These are phyloP conservation scores for Puccinia horiana DNA, from an alignment of 1,284 basidiomycete species.

Conservation along the genomic window DNA sequence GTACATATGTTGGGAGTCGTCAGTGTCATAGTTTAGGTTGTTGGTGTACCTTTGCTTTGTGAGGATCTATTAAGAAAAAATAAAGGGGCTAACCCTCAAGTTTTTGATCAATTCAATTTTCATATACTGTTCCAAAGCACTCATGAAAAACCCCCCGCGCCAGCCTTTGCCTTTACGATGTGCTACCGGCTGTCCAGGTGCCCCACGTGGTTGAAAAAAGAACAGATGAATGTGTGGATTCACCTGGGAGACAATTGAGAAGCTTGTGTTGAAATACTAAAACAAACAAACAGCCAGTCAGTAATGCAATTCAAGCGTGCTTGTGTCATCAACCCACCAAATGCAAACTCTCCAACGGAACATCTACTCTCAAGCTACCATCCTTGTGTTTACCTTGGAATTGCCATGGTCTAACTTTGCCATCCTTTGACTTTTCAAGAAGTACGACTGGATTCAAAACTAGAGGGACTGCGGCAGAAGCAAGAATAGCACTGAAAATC, in stretches of 20 bases:
- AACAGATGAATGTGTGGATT: conserved; percentile 99
- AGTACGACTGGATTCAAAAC: conserved; percentile 68
- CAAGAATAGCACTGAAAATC: conserved; percentile 68
- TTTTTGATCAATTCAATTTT: conserved; percentile 94
- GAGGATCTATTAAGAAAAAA: too few species aligned
- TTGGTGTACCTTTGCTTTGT: too few species aligned
- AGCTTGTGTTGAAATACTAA: conserved; percentile 70
- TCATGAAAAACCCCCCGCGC: conserved; percentile 89
- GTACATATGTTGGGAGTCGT: neutral
- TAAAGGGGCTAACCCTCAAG: conserved; percentile 68
- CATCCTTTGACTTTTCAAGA: conserved; percentile 86
- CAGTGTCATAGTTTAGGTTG: too few species aligned
- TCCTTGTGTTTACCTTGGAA: conserved; percentile 63
- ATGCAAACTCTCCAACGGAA: conserved; percentile 87
- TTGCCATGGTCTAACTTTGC: conserved; percentile 70
- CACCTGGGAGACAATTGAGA: conserved; percentile 91
- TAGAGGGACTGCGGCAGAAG: conserved; percentile 80
- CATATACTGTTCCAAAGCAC: conserved; percentile 81
- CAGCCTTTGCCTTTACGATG: conserved; percentile 60
- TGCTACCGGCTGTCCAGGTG: conserved; percentile 79
- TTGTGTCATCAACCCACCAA: conserved; percentile 67
- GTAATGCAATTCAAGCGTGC: too few species aligned
- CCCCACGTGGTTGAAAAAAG: conserved; percentile 91
- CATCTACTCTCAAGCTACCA: conserved; percentile 86
- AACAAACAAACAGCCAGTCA: neutral